A percentile compares a stretch with the other conserved stretches of the same genome.
phyloP scores from a whole-genome alignment of 208 protist species.

The Endotrypanum monterogeii region DNA sequence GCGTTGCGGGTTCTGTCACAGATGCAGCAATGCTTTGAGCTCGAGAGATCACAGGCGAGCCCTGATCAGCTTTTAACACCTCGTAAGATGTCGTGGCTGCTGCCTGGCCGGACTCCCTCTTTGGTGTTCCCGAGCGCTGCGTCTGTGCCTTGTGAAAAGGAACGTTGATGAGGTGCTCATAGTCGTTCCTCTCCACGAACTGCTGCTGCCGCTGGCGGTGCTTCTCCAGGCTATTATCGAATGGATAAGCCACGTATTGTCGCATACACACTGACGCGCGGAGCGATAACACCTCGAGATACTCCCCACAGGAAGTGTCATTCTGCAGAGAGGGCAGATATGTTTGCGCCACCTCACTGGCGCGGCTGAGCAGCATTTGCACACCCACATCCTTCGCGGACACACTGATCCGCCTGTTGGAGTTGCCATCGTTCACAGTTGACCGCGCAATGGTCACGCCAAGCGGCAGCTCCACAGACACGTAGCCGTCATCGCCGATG shows the following conservation, averaged over 20 bases:
- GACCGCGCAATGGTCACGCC: constrained; percentile 67
- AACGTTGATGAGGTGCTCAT: constrained; percentile 58
- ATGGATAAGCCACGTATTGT: constrained; percentile 78
- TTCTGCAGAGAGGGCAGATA: constrained; percentile 12
- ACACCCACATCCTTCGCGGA: constrained; percentile 42
- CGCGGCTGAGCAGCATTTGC: constrained; percentile 40
- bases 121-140: constrained; percentile 7
- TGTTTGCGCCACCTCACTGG: constrained; percentile 25
- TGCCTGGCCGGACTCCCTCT: background rate
- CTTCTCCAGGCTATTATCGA: constrained; percentile 66
- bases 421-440: constrained; percentile 85
- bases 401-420: constrained; percentile 68
- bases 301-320: constrained; percentile 24
- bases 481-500: constrained; percentile 55
- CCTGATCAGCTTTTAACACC: background rate
- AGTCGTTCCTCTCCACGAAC: constrained; percentile 80
- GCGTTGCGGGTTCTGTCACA: constrained; percentile 17
- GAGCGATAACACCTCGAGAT: constrained; percentile 71
- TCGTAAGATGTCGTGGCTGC: background rate
- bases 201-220: constrained; percentile 67
- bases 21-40: background rate
- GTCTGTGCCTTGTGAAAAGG: constrained; percentile 26
- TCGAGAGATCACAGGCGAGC: background rate
- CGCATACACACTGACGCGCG: constrained; percentile 69
- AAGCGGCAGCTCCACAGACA: constrained; percentile 56